These are phyloP conservation scores for Astrothelium macrocarpum DNA, from an alignment of 495 filamentous ascomycete species.

Conservation along the genomic window DNA sequence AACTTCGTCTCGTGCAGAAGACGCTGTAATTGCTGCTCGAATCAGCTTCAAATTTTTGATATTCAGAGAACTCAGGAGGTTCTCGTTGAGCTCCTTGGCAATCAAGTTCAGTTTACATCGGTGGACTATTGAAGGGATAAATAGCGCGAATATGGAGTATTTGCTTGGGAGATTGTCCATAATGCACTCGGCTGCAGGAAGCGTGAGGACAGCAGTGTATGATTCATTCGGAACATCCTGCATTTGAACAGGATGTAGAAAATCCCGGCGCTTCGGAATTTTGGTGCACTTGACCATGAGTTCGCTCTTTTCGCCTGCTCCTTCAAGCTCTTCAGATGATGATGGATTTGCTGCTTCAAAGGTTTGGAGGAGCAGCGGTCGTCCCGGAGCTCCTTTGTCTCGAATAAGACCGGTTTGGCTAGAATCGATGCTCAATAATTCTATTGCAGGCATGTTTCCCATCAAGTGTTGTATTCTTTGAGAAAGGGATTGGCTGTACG, in stretches of 20 bases:
- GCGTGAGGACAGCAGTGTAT: constrained; percentile 18
- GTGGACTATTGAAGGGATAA: constrained; percentile 67
- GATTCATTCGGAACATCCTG: constrained; percentile 16
- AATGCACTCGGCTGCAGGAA: constrained; percentile 26
- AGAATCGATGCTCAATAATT: neutral
- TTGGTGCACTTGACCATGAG: constrained; percentile 24
- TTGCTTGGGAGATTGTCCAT: constrained; percentile 50
- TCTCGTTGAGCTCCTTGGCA: constrained; percentile 52
- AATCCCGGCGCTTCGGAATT: constrained; percentile 51
- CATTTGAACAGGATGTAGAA: constrained; percentile 40
- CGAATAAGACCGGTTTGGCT: neutral
- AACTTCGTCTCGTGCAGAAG: constrained; percentile 46
- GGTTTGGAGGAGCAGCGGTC: neutral
- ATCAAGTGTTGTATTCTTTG: neutral
- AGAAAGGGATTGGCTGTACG: neutral
- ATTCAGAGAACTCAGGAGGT: constrained; percentile 44
- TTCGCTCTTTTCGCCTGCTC: neutral
- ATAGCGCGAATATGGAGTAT: constrained; percentile 55
- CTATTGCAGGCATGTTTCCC: constrained; percentile 16
- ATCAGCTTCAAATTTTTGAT: constrained; percentile 49
- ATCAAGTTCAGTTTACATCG: constrained; percentile 56
- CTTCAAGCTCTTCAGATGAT: neutral
- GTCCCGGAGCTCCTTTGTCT: neutral
- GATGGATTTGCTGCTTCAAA: neutral
- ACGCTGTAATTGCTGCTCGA: constrained; percentile 62